Evolutionary conservation across 2,329 filamentous ascomycete species (phyloP), one percentile per base, ranked within the genome.

Genomic region (Ophiostoma montium): DNA sequence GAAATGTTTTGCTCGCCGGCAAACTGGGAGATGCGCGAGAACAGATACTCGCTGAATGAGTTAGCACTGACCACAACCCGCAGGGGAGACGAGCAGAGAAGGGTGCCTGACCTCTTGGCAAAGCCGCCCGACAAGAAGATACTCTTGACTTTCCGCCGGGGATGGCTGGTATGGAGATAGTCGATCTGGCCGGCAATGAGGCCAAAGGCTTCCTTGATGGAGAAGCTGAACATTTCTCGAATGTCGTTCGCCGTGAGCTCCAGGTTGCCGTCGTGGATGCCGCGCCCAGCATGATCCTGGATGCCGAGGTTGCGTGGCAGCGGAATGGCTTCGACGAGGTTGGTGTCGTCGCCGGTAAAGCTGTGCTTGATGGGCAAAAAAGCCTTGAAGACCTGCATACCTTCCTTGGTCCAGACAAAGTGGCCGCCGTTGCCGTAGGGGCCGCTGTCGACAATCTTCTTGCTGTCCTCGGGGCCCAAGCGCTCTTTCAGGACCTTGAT

Each of bases 51-150:
- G 11, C 52, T 30, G 38, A 0, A n/a, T n/a, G n/a, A 21, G 46
- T 50, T 12, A 47, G 38, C 23, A n/a, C n/a, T n/a, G n/a, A n/a
- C n/a, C n/a, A n/a, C n/a, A n/a, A n/a, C n/a, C n/a, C n/a, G n/a
- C n/a, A n/a, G n/a, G n/a, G n/a, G n/a, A 21, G n/a, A 18, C 2
- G 13, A 15, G 21, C 2, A 32, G 21, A 27, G 15, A 7, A n/a
- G 15, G 8, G 8, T 4, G 23, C 4, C 46, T 33, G 2, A 53
- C 51, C 46, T 54, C 41, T 50, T 42, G 1, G 54, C 58, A 21
- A 58, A 59, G 18, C 58, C 58, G 1, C 58, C 58, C 6, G 58
- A 60, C 10, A 60, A 48, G 12, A 59, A 59, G 27, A 59, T 53
- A 50, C 54, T 57, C 55, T 54, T 57, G 32, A 58, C 53, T 42